These are phyloP conservation scores for Cryphonectria radicalis DNA, from an alignment of 2,329 filamentous ascomycete species.

Conservation along the genomic window DNA sequence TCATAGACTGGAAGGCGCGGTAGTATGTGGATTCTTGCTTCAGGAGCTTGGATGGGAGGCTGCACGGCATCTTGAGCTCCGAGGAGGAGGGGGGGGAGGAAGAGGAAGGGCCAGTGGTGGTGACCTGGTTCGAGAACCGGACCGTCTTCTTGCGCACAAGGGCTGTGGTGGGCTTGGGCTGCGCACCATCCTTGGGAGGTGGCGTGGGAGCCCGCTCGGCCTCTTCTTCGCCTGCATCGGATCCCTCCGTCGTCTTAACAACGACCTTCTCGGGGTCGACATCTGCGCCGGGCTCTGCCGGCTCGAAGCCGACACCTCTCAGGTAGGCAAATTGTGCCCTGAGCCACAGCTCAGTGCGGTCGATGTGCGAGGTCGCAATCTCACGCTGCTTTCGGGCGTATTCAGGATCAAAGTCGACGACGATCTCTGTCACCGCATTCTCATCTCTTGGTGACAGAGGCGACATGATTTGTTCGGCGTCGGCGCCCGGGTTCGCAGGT, in stretches of 20 bases:
- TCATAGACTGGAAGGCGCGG: constrained; percentile 79
- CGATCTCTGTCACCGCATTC: constrained; percentile 66
- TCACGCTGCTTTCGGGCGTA: constrained; percentile 77
- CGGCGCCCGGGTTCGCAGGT: constrained; percentile 37
- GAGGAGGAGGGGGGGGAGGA: constrained; percentile 36
- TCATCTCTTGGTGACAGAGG: constrained; percentile 53
- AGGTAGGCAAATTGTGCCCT: constrained; percentile 80
- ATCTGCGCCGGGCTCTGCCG: constrained; percentile 39
- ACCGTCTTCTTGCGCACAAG: constrained; percentile 69
- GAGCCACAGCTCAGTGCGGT: constrained; percentile 87
- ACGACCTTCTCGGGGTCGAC: constrained; percentile 41
- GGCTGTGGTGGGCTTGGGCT: constrained; percentile 31
- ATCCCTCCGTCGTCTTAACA: constrained; percentile 18
- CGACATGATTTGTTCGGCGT: constrained; percentile 39
- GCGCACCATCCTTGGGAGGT: constrained; percentile 29
- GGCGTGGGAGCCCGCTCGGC: constrained; percentile 36
- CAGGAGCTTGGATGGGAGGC: constrained; percentile 55
- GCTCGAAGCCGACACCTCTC: constrained; percentile 61
- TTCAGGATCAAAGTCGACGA: constrained; percentile 72
- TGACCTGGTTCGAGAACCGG: constrained; percentile 67
- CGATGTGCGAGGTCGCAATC: constrained; percentile 72
- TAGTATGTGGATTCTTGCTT: constrained; percentile 81
- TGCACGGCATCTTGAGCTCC: constrained; percentile 46
- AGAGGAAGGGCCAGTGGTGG: constrained; percentile 43
- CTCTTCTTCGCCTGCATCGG: constrained; percentile 34